Evolutionary conservation across 768 basidiomycete genomes (phyloP).

Genomic region (Termitomyces titanicus): DNA sequence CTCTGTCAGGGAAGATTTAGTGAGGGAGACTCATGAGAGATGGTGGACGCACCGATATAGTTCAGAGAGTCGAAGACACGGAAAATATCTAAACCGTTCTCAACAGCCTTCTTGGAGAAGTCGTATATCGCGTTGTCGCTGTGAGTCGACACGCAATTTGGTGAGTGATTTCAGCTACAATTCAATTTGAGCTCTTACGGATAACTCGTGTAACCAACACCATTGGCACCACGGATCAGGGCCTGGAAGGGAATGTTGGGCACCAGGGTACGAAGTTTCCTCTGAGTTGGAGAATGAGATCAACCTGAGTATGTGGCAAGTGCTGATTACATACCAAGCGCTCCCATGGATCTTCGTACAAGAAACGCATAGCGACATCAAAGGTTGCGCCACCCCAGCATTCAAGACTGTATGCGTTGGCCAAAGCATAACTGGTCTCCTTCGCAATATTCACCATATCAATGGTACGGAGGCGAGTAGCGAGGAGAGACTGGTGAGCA

Average conservation of each 20-base stretch:
- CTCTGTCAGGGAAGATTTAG: conserved; percentile 38
- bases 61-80: conserved; percentile 98
- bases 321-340: conserved; percentile 61
- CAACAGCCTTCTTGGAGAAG: conserved; percentile 99
- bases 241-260: conserved; percentile 99
- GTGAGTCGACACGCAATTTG: background rate
- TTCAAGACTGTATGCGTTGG: conserved; percentile 94
- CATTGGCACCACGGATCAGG: conserved; percentile 97
- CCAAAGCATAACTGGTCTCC: conserved; percentile 92
- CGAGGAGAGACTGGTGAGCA: conserved; percentile 96
- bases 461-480: conserved; percentile 91
- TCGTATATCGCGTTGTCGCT: conserved; percentile 99
- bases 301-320: background rate
- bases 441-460: conserved; percentile 99
- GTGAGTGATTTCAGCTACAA: background rate
- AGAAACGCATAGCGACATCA: conserved; percentile 98
- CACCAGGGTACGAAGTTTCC: conserved; percentile 89
- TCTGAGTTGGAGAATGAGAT: conserved; percentile 39
- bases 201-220: conserved; percentile 98
- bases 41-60: conserved; percentile 70
- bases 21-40: background rate
- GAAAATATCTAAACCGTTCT: conserved; percentile 99
- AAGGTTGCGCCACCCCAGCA: conserved; percentile 99
- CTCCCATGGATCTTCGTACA: conserved; percentile 99
- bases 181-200: conserved; percentile 52